Evolutionary conservation across 164 flowering plant species (phyloP).

Genomic region (Stephania japonica): DNA sequence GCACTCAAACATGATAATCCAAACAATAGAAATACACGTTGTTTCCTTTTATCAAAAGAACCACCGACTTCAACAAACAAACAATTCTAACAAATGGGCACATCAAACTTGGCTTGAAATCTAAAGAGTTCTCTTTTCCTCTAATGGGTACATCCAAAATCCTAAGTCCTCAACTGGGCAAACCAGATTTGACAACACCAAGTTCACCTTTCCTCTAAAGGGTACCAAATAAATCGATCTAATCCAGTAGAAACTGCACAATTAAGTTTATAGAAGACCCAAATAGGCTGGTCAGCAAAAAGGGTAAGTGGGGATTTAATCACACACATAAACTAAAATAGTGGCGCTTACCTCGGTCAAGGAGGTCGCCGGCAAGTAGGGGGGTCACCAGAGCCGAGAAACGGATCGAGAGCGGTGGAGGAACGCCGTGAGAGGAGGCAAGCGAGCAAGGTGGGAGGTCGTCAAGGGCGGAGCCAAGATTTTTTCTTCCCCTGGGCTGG

Average conservation of each 20-base stretch:
- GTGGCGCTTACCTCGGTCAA: too few species aligned
- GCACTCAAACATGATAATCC: not conserved
- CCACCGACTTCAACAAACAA: not conserved
- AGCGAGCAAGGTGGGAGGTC: too few species aligned
- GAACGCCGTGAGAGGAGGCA: too few species aligned
- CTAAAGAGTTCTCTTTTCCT: not conserved
- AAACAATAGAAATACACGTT: not conserved
- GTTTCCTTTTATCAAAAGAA: not conserved
- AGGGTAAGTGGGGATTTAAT: not conserved
- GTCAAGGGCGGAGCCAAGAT: too few species aligned
- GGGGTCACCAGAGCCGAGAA: too few species aligned
- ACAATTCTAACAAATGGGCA: not conserved
- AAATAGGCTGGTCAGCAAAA: not conserved
- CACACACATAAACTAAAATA: conserved; percentile 17
- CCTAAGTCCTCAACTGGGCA: not conserved
- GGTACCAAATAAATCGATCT: not conserved
- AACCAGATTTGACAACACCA: not conserved
- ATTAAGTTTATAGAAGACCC: not conserved
- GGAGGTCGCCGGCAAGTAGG: too few species aligned
- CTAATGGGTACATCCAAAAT: conserved; percentile 1
- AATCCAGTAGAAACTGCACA: not conserved
- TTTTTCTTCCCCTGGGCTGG: too few species aligned
- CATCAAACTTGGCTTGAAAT: not conserved
- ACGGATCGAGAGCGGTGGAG: too few species aligned
- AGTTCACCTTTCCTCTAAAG: not conserved